Evolutionary conservation across 768 basidiomycete genomes (phyloP).

Genomic region (Gloeostereum incarnatum): DNA sequence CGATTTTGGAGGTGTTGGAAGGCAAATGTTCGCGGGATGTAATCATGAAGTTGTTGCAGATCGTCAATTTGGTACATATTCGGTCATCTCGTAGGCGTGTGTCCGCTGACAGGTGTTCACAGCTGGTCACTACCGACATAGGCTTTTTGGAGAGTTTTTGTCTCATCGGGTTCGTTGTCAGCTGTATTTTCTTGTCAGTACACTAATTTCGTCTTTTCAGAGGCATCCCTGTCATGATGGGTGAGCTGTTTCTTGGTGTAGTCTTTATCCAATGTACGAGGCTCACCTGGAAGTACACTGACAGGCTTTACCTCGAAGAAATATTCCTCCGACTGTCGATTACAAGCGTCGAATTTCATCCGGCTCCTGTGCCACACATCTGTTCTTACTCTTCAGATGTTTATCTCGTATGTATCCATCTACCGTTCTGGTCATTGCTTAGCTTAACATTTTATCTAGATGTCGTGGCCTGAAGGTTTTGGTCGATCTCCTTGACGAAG

Average conservation of each 20-base stretch:
- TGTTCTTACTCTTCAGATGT: slow-evolving; percentile 93
- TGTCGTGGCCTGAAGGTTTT: slow-evolving; percentile 93
- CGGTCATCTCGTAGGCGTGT: slow-evolving; percentile 10
- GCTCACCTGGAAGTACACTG: background rate
- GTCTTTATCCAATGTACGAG: background rate
- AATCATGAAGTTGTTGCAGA: slow-evolving; percentile 74
- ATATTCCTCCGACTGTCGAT: slow-evolving; percentile 84
- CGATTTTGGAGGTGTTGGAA: slow-evolving; percentile 89
- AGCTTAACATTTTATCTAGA: slow-evolving; percentile 24
- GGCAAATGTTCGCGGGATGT: slow-evolving; percentile 81
- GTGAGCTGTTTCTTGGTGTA: slow-evolving; percentile 25
- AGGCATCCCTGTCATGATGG: slow-evolving; percentile 95
- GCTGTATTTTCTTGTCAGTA: background rate
- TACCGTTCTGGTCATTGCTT: background rate
- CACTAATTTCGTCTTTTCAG: slow-evolving; percentile 22
- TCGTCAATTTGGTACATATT: slow-evolving; percentile 72
- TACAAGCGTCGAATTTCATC: slow-evolving; percentile 95
- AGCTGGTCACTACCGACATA: slow-evolving; percentile 66
- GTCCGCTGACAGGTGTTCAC: slow-evolving; percentile 22
- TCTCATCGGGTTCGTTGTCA: slow-evolving; percentile 58
- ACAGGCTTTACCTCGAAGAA: slow-evolving; percentile 90
- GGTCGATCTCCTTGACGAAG: slow-evolving; percentile 94
- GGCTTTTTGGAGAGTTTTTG: slow-evolving; percentile 93
- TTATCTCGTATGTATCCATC: slow-evolving; percentile 77
- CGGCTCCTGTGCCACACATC: slow-evolving; percentile 88